A percentile compares a stretch with the other conserved stretches of the same genome.
Conservation (phyloP, 2,329 filamentous ascomycete genomes). For the Coniochaeta sp. region DNA sequence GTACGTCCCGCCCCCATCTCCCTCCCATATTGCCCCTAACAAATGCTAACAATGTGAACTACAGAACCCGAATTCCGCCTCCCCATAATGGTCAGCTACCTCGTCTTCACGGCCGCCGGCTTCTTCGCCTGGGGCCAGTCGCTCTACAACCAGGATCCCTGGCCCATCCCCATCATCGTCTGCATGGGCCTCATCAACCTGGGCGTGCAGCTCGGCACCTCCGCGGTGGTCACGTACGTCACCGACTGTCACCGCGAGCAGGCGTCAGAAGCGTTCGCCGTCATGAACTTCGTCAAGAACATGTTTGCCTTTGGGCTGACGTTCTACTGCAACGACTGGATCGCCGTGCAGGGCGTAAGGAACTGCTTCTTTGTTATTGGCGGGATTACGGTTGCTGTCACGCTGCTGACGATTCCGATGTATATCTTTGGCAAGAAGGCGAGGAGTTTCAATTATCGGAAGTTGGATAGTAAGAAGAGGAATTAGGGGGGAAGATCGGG, state of each 20-base stretch:
- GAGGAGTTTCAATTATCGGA: conserved; percentile 8
- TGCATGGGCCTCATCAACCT: conserved; percentile 24
- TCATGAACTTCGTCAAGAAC: conserved; percentile 32
- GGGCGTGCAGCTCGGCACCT: conserved; percentile 29
- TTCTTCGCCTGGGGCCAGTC: conserved; percentile 26
- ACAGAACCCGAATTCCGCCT: conserved; percentile 30
- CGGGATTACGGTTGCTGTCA: conserved; percentile 23
- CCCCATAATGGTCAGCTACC: conserved; percentile 25
- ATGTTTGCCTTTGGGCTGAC: conserved; percentile 29
- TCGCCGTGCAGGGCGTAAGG: conserved; percentile 26
- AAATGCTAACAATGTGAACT: neutral
- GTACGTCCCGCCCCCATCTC: conserved; percentile 5
- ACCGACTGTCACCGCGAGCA: conserved; percentile 30
- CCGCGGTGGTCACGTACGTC: conserved; percentile 28
- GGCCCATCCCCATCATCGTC: conserved; percentile 23
- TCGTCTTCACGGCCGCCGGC: conserved; percentile 26
- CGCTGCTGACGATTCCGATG: conserved; percentile 24
- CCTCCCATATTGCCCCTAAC: too few relatives aligned
- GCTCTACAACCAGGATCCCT: conserved; percentile 15
- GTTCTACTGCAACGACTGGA: conserved; percentile 32
- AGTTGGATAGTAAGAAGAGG: neutral
- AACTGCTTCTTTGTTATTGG: conserved; percentile 29
- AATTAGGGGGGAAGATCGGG: neutral
- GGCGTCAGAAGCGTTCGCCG: conserved; percentile 28
- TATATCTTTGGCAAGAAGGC: conserved; percentile 17